Conservation (phyloP, 768 basidiomycete genomes). For the Goffeauzyma gilvescens region DNA sequence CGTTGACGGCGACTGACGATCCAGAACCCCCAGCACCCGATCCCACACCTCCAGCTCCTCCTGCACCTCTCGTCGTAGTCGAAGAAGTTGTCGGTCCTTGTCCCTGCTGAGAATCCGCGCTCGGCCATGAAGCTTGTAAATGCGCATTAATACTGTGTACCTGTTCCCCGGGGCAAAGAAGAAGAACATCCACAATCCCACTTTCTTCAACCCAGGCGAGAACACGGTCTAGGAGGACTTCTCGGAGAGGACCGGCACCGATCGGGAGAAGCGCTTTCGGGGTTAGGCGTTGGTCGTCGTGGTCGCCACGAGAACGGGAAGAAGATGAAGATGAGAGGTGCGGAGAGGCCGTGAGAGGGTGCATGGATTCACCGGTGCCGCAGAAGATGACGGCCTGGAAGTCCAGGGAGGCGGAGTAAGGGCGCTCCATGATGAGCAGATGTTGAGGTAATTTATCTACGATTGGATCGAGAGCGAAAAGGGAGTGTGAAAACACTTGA, state of each 20-base stretch:
- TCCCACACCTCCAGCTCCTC: no score
- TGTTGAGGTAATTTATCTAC: no score
- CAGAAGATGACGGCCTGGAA: constrained; percentile 76
- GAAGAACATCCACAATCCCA: constrained; percentile 68
- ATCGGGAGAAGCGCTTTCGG: constrained; percentile 77
- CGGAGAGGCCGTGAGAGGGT: constrained; percentile 15
- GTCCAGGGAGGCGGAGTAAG: no score
- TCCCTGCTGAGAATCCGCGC: constrained; percentile 32
- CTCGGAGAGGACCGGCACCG: constrained; percentile 69
- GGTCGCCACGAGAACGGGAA: constrained; percentile 38
- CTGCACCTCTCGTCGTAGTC: no score
- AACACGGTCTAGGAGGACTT: constrained; percentile 67
- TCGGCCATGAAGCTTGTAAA: constrained; percentile 56
- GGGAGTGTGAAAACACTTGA: no score
- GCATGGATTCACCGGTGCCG: constrained; percentile 62
- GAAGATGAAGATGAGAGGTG: constrained; percentile 15
- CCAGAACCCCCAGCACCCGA: no score
- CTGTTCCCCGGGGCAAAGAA: constrained; percentile 65
- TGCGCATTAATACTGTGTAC: constrained; percentile 60
- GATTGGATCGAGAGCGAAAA: no score
- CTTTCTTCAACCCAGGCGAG: constrained; percentile 74
- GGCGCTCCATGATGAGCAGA: no score
- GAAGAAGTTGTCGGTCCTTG: background rate
- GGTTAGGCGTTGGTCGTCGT: constrained; percentile 40
- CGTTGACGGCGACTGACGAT: no score